Evolutionary conservation across 306 rosid species (phyloP).

Genomic region (Begonia peltatifolia): DNA sequence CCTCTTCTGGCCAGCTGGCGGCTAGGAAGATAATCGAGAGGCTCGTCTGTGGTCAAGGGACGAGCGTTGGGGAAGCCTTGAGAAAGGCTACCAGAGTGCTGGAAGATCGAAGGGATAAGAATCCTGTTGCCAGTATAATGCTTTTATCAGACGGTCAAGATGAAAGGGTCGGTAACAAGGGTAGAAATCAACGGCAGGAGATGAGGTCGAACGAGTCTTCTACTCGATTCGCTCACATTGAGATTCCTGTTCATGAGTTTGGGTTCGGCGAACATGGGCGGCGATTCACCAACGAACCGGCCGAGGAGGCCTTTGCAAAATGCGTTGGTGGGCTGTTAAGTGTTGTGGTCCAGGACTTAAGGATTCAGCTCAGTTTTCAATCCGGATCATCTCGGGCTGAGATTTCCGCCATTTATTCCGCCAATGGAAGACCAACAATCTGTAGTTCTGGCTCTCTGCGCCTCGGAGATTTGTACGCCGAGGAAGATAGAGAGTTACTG

Average conservation of each 20-base stretch:
- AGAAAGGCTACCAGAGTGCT: conserved; percentile 14
- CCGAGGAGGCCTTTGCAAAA: conserved; percentile 17
- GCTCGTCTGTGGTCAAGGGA: conserved; percentile 8
- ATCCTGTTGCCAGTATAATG: conserved; percentile 16
- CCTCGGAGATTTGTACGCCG: conserved; percentile 18
- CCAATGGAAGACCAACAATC: conserved; percentile 8
- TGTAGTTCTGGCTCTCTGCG: conserved; percentile 12
- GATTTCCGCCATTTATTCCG: conserved; percentile 9
- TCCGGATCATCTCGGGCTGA: conserved; percentile 5
- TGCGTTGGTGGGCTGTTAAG: conserved; percentile 25
- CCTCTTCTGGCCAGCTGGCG: conserved; percentile 8
- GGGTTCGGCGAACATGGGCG: conserved; percentile 20
- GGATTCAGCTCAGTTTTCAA: conserved; percentile 12
- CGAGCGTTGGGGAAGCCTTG: conserved; percentile 18
- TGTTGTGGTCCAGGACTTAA: conserved; percentile 23
- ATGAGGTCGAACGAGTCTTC: background rate
- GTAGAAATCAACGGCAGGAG: background rate
- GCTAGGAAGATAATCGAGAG: conserved; percentile 5
- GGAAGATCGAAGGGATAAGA: conserved; percentile 15
- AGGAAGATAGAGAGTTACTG: conserved; percentile 18
- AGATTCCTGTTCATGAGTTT: conserved; percentile 18
- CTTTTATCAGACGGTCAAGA: conserved; percentile 25
- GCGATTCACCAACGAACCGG: conserved; percentile 16
- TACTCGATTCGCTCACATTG: conserved; percentile 3
- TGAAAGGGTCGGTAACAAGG: conserved; percentile 2